These are phyloP conservation scores for Zygosaccharomyces pseudobailii DNA, from an alignment of 1,139 yeast genomes.

Conservation along the genomic window DNA sequence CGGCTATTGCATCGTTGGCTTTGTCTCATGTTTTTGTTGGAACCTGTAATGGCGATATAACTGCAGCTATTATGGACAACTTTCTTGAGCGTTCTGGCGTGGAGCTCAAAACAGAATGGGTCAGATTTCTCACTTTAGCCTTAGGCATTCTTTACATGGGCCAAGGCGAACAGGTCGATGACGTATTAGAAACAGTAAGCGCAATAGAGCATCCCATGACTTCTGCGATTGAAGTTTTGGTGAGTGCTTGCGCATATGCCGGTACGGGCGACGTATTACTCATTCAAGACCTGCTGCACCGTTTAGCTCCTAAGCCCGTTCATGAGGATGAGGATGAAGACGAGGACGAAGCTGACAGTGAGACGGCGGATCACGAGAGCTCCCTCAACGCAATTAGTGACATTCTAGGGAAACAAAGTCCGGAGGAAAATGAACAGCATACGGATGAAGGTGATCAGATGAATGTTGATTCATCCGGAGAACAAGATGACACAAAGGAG, in stretches of 20 bases:
- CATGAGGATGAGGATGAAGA: conserved; percentile 42
- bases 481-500: conserved; percentile 21
- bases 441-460: conserved; percentile 25
- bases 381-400: conserved; percentile 20
- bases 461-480: conserved; percentile 26
- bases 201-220: conserved; percentile 96
- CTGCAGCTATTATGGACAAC: conserved; percentile 85
- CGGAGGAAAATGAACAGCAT: conserved; percentile 18
- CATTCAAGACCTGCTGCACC: conserved; percentile 84
- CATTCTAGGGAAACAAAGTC: conserved; percentile 25
- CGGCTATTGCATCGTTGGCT: conserved; percentile 84
- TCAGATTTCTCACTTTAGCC: conserved; percentile 86
- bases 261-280: conserved; percentile 98
- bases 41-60: conserved; percentile 90
- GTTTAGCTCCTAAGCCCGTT: conserved; percentile 64
- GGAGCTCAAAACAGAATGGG: conserved; percentile 81
- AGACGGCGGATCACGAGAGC: conserved; percentile 38
- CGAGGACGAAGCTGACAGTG: conserved; percentile 45
- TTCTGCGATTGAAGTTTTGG: conserved; percentile 81
- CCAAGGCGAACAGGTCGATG: conserved; percentile 91
- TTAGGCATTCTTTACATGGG: conserved; percentile 91
- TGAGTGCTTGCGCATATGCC: conserved; percentile 90
- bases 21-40: conserved; percentile 95
- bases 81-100: conserved; percentile 75
- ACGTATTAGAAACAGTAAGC: conserved; percentile 86